phyloP scores from a whole-genome alignment of 495 filamentous ascomycete species.

The Penicillium longicatenatum region DNA sequence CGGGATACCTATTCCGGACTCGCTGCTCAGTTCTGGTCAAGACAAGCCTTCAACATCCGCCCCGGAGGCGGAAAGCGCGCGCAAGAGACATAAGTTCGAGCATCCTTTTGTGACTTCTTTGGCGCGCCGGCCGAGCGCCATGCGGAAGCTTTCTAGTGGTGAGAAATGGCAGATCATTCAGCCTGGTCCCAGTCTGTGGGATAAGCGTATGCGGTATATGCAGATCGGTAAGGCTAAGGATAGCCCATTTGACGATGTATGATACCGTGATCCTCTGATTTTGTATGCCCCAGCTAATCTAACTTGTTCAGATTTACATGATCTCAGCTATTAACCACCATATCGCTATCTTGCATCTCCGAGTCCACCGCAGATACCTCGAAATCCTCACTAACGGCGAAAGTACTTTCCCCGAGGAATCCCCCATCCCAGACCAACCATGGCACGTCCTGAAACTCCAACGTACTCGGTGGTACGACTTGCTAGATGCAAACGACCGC shows the following conservation, averaged over 20 bases:
- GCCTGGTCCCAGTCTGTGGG: conserved; percentile 70
- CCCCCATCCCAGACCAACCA: conserved; percentile 51
- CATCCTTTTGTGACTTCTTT: conserved; percentile 38
- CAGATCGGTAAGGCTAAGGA: conserved; percentile 65
- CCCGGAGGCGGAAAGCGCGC: conserved; percentile 26
- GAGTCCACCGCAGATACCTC: conserved; percentile 68
- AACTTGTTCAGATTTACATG: conserved; percentile 66
- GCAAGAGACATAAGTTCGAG: conserved; percentile 46
- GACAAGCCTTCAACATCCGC: conserved; percentile 17
- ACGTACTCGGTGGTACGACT: conserved; percentile 77
- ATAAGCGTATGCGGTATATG: conserved; percentile 71
- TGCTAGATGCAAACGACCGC: conserved; percentile 68
- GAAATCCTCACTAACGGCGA: conserved; percentile 47
- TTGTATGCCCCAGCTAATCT: not conserved
- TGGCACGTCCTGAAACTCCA: conserved; percentile 67
- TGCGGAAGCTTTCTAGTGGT: conserved; percentile 37
- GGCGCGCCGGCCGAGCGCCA: conserved; percentile 30
- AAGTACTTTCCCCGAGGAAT: conserved; percentile 39
- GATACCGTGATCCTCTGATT: conserved; percentile 10
- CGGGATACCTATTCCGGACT: conserved; percentile 29
- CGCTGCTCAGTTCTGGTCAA: conserved; percentile 20
- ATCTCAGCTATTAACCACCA: conserved; percentile 83
- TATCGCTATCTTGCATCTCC: conserved; percentile 70
- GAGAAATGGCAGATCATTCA: conserved; percentile 56
- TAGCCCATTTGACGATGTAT: conserved; percentile 58